Conservation (phyloP, 1,284 basidiomycete genomes). For the Ceratobasidium theobromae region DNA sequence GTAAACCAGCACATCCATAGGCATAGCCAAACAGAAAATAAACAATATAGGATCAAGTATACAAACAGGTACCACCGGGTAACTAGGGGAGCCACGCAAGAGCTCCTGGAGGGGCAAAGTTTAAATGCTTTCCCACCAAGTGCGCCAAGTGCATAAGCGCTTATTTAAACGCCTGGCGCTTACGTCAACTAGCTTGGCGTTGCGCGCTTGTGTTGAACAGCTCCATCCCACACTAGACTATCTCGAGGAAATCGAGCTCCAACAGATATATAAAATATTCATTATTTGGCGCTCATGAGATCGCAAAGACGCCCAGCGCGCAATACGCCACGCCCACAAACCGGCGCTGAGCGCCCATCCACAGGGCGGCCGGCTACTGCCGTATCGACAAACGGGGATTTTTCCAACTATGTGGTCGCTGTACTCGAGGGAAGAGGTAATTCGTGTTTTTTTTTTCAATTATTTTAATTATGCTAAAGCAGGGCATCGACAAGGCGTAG, state of each 20-base stretch:
- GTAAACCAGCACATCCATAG: constrained; percentile 81
- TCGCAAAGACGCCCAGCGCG: neutral
- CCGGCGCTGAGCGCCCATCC: constrained; percentile 17
- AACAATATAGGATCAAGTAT: neutral
- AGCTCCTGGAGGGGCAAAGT: neutral
- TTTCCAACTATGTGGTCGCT: constrained; percentile 52
- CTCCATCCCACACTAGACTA: no score
- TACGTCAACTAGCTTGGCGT: neutral
- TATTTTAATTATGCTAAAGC: neutral
- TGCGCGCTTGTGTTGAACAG: no score
- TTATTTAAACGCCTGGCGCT: neutral
- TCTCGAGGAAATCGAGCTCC: no score
- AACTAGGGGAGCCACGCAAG: no score
- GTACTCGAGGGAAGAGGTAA: constrained; percentile 66
- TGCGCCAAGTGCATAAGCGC: neutral
- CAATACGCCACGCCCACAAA: neutral
- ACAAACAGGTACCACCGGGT: no score
- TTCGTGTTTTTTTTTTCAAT: neutral
- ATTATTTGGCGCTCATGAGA: neutral
- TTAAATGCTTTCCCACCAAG: neutral
- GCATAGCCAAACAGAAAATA: neutral
- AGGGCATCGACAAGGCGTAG: constrained; percentile 50
- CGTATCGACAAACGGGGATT: constrained; percentile 22
- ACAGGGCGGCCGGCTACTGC: constrained; percentile 28
- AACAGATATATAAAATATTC: no score